phyloP scores from a whole-genome alignment of 2,329 filamentous ascomycete genomes.

The Fusarium algeriense region DNA sequence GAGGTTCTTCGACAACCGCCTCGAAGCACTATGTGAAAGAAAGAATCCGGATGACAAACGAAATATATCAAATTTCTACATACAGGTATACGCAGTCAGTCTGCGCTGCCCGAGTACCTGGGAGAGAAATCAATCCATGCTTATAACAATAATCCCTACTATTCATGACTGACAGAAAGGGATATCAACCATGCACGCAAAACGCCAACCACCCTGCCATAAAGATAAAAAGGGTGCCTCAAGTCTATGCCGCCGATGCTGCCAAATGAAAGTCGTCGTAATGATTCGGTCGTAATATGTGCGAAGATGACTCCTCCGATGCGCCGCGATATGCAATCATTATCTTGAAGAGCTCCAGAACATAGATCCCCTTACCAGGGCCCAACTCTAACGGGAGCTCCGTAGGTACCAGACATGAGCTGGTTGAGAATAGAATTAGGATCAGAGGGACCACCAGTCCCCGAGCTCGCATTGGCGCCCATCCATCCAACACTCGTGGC shows the following conservation, averaged over 20 bases:
- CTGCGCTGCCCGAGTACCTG: conserved; percentile 20
- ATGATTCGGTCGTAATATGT: conserved; percentile 52
- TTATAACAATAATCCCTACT: conserved; percentile 41
- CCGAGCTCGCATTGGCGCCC: conserved; percentile 57
- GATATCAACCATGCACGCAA: conserved; percentile 49
- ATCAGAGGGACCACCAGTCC: conserved; percentile 51
- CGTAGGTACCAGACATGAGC: conserved; percentile 70
- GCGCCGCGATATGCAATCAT: conserved; percentile 46
- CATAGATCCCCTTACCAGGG: conserved; percentile 62
- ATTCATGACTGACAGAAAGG: conserved; percentile 43
- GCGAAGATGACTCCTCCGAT: conserved; percentile 41
- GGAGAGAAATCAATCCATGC: conserved; percentile 16
- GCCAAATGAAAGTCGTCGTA: conserved; percentile 51
- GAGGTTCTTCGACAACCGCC: neutral
- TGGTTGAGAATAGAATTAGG: conserved; percentile 72
- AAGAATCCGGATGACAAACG: conserved; percentile 6
- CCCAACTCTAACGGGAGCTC: conserved; percentile 71
- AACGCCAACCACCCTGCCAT: conserved; percentile 52
- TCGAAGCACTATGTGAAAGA: neutral
- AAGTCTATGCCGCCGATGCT: conserved; percentile 55
- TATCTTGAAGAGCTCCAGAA: conserved; percentile 17
- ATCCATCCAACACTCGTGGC: conserved; percentile 83
- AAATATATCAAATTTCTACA: conserved; percentile 40
- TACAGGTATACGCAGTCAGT: conserved; percentile 41
- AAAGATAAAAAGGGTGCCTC: conserved; percentile 46